Evolutionary conservation across 1,284 basidiomycete genomes (phyloP).

Genomic region (Apiotrichum domesticum): DNA sequence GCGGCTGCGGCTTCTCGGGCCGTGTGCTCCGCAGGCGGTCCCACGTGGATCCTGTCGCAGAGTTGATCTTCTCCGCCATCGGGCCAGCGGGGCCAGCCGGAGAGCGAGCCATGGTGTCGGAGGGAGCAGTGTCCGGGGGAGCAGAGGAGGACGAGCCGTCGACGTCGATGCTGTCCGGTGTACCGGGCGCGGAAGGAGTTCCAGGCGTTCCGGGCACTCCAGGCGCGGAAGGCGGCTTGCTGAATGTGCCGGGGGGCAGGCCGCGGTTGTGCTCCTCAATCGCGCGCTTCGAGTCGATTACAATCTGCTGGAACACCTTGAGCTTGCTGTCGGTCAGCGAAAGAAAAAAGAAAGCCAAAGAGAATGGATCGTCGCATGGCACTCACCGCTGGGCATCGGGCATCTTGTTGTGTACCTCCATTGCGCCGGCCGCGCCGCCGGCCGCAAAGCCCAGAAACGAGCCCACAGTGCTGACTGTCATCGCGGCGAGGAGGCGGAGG

Average conservation of each 20-base stretch:
- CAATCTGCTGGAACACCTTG: slow-evolving; percentile 32
- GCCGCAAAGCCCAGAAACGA: slow-evolving; percentile 33
- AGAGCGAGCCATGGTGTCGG: neutral
- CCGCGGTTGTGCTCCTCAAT: slow-evolving; percentile 13
- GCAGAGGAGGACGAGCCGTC: neutral
- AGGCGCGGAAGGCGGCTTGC: neutral
- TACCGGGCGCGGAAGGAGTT: neutral
- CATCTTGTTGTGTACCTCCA: slow-evolving; percentile 33
- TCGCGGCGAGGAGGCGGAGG: slow-evolving; percentile 4
- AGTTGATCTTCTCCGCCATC: neutral
- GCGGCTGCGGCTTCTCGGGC: slow-evolving; percentile 4
- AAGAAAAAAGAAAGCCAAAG: too few species aligned
- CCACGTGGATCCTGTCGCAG: neutral
- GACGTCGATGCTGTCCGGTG: slow-evolving; percentile 3
- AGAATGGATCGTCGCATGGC: neutral
- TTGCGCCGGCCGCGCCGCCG: slow-evolving; percentile 27
- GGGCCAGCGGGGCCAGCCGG: neutral
- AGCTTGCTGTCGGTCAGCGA: slow-evolving; percentile 27
- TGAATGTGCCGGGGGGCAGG: slow-evolving; percentile 10
- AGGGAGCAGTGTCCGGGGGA: neutral
- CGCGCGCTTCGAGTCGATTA: slow-evolving; percentile 22
- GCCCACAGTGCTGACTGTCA: slow-evolving; percentile 17
- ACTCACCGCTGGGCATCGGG: slow-evolving; percentile 30
- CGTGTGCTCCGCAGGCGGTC: slow-evolving; percentile 2
- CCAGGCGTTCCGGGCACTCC: too few species aligned